Percentiles rank a stretch among this genome's conserved stretches.
These are phyloP conservation scores for Fusarium setosum DNA, from an alignment of 2,329 filamentous ascomycete species.

Conservation along the genomic window DNA sequence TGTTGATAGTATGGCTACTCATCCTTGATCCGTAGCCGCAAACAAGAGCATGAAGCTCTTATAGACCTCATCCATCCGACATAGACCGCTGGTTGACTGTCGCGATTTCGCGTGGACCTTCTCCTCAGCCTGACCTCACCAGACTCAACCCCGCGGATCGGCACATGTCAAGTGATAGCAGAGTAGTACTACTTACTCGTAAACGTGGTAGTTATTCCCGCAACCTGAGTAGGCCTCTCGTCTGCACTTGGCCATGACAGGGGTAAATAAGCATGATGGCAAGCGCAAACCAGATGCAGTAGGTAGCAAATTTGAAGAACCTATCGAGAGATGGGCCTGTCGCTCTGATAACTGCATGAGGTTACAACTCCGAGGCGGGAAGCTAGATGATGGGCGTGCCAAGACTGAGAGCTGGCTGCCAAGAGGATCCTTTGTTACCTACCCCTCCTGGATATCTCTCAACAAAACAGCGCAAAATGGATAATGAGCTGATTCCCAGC, in stretches of 20 bases:
- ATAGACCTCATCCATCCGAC: background rate
- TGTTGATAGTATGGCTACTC: too few relatives aligned
- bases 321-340: background rate
- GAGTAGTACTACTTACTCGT: background rate
- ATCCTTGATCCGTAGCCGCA: background rate
- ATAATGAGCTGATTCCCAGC: too few relatives aligned
- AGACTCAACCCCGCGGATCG: constrained; percentile 16
- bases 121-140: background rate
- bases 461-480: too few relatives aligned
- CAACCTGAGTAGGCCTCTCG: background rate
- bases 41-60: constrained; percentile 2
- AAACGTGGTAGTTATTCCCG: background rate
- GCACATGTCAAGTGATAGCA: constrained; percentile 16
- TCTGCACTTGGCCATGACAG: background rate
- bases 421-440: background rate
- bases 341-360: background rate
- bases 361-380: constrained; percentile 20
- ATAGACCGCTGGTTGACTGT: background rate
- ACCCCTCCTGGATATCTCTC: background rate
- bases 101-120: background rate
- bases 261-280: constrained; percentile 7
- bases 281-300: constrained; percentile 30
- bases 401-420: constrained; percentile 8
- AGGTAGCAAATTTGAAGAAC: constrained; percentile 16
- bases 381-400: constrained; percentile 8